A percentile compares a stretch with the other conserved stretches of the same genome.
Evolutionary conservation across 2,329 filamentous ascomycete genomes (phyloP).

Genomic region (Cladosporium velox): DNA sequence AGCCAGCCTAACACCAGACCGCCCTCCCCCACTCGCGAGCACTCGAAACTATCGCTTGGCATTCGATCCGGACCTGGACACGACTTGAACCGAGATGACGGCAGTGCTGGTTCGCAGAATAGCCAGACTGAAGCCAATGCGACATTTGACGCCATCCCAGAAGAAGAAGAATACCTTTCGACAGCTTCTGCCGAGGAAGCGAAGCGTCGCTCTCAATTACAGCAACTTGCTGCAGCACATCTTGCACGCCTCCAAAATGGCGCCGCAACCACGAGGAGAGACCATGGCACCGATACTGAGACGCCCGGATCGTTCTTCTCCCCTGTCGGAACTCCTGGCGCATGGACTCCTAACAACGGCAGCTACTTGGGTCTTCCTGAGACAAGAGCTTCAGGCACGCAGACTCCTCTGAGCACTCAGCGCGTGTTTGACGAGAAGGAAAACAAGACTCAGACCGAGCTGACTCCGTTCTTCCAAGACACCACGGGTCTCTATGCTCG

Average conservation of each 20-base stretch:
- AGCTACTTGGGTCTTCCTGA: background rate
- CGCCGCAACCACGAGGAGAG: slow-evolving; percentile 15
- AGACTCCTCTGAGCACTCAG: slow-evolving; percentile 53
- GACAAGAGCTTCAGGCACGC: slow-evolving; percentile 18
- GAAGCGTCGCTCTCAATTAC: slow-evolving; percentile 35
- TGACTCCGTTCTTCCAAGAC: slow-evolving; percentile 68
- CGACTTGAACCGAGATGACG: background rate
- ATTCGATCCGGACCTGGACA: slow-evolving; percentile 36
- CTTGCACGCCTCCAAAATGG: slow-evolving; percentile 34
- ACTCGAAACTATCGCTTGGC: slow-evolving; percentile 31
- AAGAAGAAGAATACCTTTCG: slow-evolving; percentile 37
- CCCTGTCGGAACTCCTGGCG: background rate
- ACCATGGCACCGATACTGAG: slow-evolving; percentile 7
- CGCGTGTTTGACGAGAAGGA: slow-evolving; percentile 62
- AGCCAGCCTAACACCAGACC: slow-evolving; percentile 35
- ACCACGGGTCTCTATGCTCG: slow-evolving; percentile 62
- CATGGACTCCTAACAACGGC: slow-evolving; percentile 25
- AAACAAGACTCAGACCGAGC: slow-evolving; percentile 64
- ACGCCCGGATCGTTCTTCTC: background rate
- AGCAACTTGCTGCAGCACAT: slow-evolving; percentile 28
- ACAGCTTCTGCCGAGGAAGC: slow-evolving; percentile 34
- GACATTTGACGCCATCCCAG: background rate
- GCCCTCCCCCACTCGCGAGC: slow-evolving; percentile 33
- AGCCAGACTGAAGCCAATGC: background rate
- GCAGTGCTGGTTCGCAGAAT: background rate